Evolutionary conservation across 2,329 filamentous ascomycete genomes (phyloP).

Genomic region (Microdochium trichocladiopsis): DNA sequence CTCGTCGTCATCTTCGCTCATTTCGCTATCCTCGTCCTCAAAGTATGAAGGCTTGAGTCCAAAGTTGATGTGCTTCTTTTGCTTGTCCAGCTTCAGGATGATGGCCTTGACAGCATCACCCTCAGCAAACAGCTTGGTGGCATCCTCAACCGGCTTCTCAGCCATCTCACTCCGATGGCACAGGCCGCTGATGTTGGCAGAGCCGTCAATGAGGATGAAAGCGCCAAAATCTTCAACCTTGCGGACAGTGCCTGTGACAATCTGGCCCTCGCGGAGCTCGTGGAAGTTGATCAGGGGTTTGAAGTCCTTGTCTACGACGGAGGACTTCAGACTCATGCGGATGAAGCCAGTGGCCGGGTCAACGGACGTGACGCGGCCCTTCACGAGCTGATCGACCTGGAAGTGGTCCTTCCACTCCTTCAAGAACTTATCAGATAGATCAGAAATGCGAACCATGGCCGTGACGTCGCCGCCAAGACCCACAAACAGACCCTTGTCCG

Average conservation of each 20-base stretch:
- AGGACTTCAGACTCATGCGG: constrained; percentile 82
- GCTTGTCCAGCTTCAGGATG: constrained; percentile 68
- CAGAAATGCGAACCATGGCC: constrained; percentile 76
- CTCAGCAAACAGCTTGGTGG: constrained; percentile 81
- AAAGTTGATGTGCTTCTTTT: constrained; percentile 76
- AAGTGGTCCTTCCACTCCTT: constrained; percentile 95
- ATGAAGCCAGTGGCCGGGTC: constrained; percentile 64
- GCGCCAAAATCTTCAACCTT: constrained; percentile 95
- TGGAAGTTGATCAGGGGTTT: constrained; percentile 63
- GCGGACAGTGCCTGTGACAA: constrained; percentile 82
- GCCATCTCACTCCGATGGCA: constrained; percentile 93
- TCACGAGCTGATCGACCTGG: constrained; percentile 83
- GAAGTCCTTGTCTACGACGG: constrained; percentile 74
- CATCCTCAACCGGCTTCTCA: constrained; percentile 72
- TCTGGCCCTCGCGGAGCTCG: constrained; percentile 73
- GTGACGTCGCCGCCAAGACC: constrained; percentile 74
- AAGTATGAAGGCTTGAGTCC: constrained; percentile 93
- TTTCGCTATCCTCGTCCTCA: constrained; percentile 49
- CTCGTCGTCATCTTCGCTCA: constrained; percentile 33
- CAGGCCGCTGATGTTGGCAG: constrained; percentile 81
- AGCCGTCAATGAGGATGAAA: constrained; percentile 85
- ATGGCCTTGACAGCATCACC: constrained; percentile 93
- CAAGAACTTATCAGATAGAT: constrained; percentile 83
- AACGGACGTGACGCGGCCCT: constrained; percentile 71
- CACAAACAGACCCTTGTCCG: constrained; percentile 85